phyloP scores from a whole-genome alignment of 106 monocot genomes.

The Dendrobium chrysotoxum region DNA sequence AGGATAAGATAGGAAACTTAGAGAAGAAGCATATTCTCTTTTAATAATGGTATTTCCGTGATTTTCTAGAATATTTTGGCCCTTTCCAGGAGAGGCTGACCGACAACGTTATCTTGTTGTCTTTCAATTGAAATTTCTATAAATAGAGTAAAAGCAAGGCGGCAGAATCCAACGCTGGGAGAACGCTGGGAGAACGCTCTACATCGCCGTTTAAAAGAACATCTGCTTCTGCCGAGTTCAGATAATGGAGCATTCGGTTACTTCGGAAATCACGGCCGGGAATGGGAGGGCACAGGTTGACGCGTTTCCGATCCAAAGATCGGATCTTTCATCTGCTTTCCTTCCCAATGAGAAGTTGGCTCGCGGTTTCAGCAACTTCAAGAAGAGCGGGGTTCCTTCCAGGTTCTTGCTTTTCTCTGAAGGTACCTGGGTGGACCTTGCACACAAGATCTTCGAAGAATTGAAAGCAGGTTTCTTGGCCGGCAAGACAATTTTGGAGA shows the following conservation, averaged over 20 bases:
- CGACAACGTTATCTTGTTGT: no score
- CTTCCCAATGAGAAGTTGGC: conserved; percentile 1
- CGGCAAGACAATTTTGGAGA: conserved; percentile 28
- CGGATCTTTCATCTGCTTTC: background rate
- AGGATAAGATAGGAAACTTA: no score
- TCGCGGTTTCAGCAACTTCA: conserved; percentile 32
- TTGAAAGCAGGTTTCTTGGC: conserved; percentile 36
- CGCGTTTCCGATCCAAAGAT: background rate
- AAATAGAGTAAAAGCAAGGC: no score
- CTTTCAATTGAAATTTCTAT: no score
- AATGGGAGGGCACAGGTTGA: background rate
- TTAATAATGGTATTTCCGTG: no score
- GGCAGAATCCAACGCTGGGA: no score
- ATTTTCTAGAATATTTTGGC: no score
- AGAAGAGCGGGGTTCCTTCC: conserved; percentile 32
- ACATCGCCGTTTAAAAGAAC: background rate
- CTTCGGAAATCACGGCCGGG: background rate
- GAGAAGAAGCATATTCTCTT: no score
- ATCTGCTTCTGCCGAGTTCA: background rate
- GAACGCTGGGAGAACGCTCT: background rate
- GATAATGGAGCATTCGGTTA: background rate
- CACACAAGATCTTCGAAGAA: conserved; percentile 13
- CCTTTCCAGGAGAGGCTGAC: no score
- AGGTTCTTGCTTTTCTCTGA: conserved; percentile 33
- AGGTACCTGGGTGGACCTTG: conserved; percentile 50